Percentiles rank a stretch among this genome's conserved stretches.
Evolutionary conservation across 148 eudicot species (phyloP).

Genomic region (Bassia scoparia): DNA sequence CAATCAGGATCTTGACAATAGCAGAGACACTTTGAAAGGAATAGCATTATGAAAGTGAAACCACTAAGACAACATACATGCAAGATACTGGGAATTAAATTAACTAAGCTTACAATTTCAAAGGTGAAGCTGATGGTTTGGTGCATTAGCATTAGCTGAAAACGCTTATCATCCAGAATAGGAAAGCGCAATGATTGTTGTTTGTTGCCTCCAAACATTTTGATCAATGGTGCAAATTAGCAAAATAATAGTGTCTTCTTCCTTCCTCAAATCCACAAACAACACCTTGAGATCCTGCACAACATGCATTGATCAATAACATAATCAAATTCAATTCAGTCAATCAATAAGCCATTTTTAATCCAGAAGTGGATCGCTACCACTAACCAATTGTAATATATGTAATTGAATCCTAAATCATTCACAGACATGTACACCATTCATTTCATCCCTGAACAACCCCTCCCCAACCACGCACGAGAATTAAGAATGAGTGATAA

Average conservation of each 20-base stretch:
- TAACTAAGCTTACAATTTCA: conserved; percentile 50
- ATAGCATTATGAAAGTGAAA: neutral
- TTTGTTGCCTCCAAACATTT: conserved; percentile 78
- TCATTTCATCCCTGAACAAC: too few species aligned
- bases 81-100: neutral
- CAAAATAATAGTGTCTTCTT: neutral
- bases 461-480: too few species aligned
- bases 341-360: too few species aligned
- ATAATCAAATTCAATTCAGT: too few species aligned
- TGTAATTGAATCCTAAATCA: too few species aligned
- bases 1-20: neutral
- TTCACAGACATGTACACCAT: too few species aligned
- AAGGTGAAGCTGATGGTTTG: conserved; percentile 70
- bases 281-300: conserved; percentile 11
- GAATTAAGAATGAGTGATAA: too few species aligned
- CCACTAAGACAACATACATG: neutral
- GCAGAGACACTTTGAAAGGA: neutral
- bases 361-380: too few species aligned
- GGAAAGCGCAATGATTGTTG: conserved; percentile 47
- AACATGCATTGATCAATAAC: conserved; percentile 3
- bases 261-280: conserved; percentile 14
- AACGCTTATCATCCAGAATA: conserved; percentile 50
- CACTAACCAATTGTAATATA: too few species aligned
- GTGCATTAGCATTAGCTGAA: conserved; percentile 53
- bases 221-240: neutral